A percentile compares a stretch with the other conserved stretches of the same genome.
Evolutionary conservation across 2,329 filamentous ascomycete genomes (phyloP).

Genomic region (Fusarium sp.): DNA sequence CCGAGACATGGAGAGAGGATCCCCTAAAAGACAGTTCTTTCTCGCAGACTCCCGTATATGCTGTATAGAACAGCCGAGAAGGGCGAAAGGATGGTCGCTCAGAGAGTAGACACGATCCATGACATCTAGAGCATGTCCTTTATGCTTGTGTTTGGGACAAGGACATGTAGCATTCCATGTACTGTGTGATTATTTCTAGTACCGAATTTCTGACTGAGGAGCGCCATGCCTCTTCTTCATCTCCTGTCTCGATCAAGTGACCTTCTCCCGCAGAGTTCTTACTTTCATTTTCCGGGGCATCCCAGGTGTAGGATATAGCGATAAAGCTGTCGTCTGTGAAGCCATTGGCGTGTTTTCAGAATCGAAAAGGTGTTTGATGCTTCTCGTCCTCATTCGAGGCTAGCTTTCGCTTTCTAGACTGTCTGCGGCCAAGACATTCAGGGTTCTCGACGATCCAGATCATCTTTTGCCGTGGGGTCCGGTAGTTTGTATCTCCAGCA

Average conservation of each 20-base stretch:
- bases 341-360: constrained; percentile 10
- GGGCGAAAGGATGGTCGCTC: constrained; percentile 45
- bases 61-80: constrained; percentile 40
- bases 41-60: too few relatives aligned
- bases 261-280: background rate
- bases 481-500: constrained; percentile 24
- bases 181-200: constrained; percentile 35
- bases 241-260: constrained; percentile 16
- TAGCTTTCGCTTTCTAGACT: constrained; percentile 15
- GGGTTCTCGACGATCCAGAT: constrained; percentile 36
- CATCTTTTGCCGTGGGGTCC: constrained; percentile 31
- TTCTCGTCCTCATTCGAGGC: background rate
- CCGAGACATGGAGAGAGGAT: constrained; percentile 42
- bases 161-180: constrained; percentile 37
- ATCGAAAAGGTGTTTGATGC: constrained; percentile 14
- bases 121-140: constrained; percentile 41
- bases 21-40: too few relatives aligned
- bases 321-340: constrained; percentile 21
- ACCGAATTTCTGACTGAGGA: constrained; percentile 42
- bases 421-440: constrained; percentile 22
- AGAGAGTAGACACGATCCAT: constrained; percentile 49
- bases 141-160: constrained; percentile 37
- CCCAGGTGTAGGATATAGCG: constrained; percentile 32
- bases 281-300: constrained; percentile 18
- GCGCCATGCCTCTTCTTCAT: background rate